These are phyloP conservation scores for Wickerhamiella infanticola DNA, from an alignment of 1,139 yeast species.

Conservation along the genomic window DNA sequence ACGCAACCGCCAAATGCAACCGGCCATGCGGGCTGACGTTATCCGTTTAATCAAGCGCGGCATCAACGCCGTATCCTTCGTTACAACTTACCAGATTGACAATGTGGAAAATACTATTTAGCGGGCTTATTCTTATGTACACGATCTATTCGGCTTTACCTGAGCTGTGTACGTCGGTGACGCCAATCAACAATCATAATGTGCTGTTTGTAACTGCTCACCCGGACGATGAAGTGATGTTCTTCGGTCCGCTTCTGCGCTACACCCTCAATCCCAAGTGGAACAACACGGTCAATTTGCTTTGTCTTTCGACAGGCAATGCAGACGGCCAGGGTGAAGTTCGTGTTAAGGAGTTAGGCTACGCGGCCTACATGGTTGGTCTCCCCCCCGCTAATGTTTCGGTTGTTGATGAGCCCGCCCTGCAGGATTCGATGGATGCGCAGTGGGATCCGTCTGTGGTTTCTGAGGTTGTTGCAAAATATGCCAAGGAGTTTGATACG, in stretches of 20 bases:
- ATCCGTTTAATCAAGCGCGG: no score
- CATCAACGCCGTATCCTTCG: no score
- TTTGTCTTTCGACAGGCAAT: conserved; percentile 71
- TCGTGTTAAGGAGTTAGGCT: conserved; percentile 42
- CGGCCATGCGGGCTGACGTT: no score
- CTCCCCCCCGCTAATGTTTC: conserved; percentile 31
- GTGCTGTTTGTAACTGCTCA: conserved; percentile 58
- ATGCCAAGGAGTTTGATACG: conserved; percentile 17
- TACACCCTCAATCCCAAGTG: conserved; percentile 27
- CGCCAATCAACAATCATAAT: conserved; percentile 10
- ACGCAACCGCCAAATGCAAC: no score
- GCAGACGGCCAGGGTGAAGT: conserved; percentile 55
- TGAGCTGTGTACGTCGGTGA: conserved; percentile 9
- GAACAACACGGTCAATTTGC: conserved; percentile 37
- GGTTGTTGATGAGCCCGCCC: conserved; percentile 31
- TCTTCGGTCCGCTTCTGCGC: conserved; percentile 68
- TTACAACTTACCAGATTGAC: neutral
- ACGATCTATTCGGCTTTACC: conserved; percentile 8
- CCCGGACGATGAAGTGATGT: conserved; percentile 98
- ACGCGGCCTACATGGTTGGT: conserved; percentile 46
- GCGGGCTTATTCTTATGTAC: conserved; percentile 4
- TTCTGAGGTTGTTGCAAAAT: conserved; percentile 20
- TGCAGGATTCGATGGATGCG: conserved; percentile 58
- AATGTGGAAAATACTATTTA: conserved; percentile 3
- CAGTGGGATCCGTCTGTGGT: conserved; percentile 45